These are phyloP conservation scores for Chrysoporthe austroafricana DNA, from an alignment of 2,329 filamentous ascomycete genomes.

Conservation along the genomic window DNA sequence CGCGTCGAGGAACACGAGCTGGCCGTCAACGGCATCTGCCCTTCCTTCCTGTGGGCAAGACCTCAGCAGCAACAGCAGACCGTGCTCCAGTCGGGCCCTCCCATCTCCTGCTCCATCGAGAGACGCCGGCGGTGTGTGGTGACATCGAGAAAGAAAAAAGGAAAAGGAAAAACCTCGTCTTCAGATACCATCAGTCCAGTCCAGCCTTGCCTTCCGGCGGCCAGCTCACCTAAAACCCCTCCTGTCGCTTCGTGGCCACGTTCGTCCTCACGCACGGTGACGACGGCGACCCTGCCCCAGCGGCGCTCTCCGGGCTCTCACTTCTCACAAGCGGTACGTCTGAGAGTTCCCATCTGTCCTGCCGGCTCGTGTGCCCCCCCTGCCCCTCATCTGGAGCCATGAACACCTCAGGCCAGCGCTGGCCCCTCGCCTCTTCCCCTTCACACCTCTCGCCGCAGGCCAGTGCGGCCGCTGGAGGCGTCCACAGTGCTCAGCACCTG, in stretches of 20 bases:
- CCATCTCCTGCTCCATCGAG: neutral
- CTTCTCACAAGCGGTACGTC: slow-evolving; percentile 3
- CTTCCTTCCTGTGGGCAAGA: neutral
- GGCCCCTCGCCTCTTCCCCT: neutral
- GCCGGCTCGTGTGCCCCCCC: neutral
- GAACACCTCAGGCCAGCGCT: neutral
- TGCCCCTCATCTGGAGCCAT: neutral
- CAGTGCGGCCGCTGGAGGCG: no score
- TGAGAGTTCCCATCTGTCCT: neutral
- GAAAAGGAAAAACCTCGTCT: neutral
- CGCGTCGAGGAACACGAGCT: neutral
- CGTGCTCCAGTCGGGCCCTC: no score
- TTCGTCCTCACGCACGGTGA: no score
- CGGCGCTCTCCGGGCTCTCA: neutral
- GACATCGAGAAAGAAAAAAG: neutral
- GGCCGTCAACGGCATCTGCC: neutral
- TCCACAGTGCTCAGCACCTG: no score
- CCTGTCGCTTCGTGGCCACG: neutral
- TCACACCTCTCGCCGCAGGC: neutral
- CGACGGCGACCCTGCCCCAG: no score
- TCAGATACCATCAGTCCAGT: neutral
- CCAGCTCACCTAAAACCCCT: neutral
- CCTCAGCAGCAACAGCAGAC: neutral
- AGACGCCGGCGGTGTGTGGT: no score
- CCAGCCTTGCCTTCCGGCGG: neutral